Conservation (phyloP, 1,139 yeast species). For the Lodderomyces oxycetoniae region DNA sequence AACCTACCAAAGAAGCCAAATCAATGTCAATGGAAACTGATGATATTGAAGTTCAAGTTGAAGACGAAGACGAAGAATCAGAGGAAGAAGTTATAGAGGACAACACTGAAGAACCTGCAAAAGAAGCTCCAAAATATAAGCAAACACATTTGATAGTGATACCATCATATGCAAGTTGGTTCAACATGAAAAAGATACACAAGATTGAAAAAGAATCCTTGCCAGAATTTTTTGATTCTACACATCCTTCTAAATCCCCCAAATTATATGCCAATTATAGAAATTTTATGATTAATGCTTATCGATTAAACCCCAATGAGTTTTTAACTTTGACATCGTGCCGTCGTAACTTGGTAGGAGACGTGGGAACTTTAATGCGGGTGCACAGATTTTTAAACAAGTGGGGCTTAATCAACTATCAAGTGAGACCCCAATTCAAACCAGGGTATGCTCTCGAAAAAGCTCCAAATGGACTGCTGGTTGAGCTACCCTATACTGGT, state of each 20-base stretch:
- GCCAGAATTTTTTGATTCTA: constrained; percentile 82
- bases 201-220: constrained; percentile 62
- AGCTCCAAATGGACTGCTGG: constrained; percentile 40
- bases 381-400: constrained; percentile 83
- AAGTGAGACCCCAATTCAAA: constrained; percentile 66
- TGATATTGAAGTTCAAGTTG: constrained; percentile 4
- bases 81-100: constrained; percentile 30
- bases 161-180: constrained; percentile 94
- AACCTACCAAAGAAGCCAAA: too few relatives aligned
- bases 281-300: constrained; percentile 90
- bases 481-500: constrained; percentile 59
- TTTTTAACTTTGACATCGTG: constrained; percentile 90
- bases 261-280: constrained; percentile 82
- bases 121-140: constrained; percentile 28
- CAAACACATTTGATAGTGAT: constrained; percentile 89
- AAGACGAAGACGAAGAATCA: constrained; percentile 7
- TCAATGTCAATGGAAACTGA: constrained; percentile 6
- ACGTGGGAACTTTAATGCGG: constrained; percentile 89
- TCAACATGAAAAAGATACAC: constrained; percentile 67
- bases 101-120: constrained; percentile 36
- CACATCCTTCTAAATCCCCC: constrained; percentile 82
- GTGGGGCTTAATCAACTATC: constrained; percentile 97
- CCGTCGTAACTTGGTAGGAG: constrained; percentile 92
- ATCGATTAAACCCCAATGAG: constrained; percentile 88
- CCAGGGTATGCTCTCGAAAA: constrained; percentile 66